Evolutionary conservation across 2,329 filamentous ascomycete genomes (phyloP), one percentile per base, ranked within the genome.

Genomic region (Fusarium torulosum): DNA sequence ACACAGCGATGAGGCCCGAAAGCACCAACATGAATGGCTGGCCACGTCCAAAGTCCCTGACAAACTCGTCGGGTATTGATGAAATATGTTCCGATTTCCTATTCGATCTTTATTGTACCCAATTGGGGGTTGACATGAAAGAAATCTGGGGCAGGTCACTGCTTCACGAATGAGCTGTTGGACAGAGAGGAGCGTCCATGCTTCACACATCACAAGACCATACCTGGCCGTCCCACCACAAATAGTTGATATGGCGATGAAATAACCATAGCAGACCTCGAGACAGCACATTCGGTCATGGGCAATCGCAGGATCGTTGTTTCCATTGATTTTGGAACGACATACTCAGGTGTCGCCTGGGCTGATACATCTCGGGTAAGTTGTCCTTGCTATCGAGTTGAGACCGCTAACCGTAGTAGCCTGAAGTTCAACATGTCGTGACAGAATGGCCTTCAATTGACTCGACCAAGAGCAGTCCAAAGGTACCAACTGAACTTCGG

Each of bases 321-420:
- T 63, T 84, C 82, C 20, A 83, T 87, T 59, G 85, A 87, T 70
- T 86, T 87, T 67, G 85, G 85, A 25, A 87, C 85, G 14, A 87
- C 85, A 6, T 87, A 83, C 71, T 85, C 84, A 15, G 84, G 84
- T 29, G 78, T 86, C n/a, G 83, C 83, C 29, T 87, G 83, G 82
- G 81, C 81, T 41, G 79, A 83, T 59, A 81, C 81, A 45, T 76
- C 69, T 46, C 74, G 74, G 37, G 78, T 78, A 75, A 74, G 77
- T 42, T 54, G 14, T 44, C 43, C 42, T 66, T 19, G 40, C 33
- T 44, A 33, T 46, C 4, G 35, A 42, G 59, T 37, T 43, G 38
- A 55, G 49, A 43, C 41, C 57, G 65, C 74, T 77, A 55, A 78
- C 51, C 47, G 41, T 5, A 66, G 40, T 61, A 79, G 57, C 77